Evolutionary conservation across 495 filamentous ascomycete species (phyloP), one percentile per base, ranked within the genome.

Genomic region (Friedmanniomyces endolithicus): DNA sequence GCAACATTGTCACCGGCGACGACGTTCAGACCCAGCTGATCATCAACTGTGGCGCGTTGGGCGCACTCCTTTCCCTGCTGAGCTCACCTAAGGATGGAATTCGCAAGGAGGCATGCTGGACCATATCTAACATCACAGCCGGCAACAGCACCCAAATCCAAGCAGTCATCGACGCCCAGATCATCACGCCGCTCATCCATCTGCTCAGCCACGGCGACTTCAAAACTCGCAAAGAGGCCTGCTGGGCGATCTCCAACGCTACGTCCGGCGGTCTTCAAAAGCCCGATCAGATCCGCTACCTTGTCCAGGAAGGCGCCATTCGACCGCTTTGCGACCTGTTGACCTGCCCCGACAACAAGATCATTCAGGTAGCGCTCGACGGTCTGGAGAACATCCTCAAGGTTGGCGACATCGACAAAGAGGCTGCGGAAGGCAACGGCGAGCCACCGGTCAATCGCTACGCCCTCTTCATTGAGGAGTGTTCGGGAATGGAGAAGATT

Each of bases 91-190:
- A 99, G 76, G 94, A 99, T 64, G 94, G 94, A 11, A 99, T 99
- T 57, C 88, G 94, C 52, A 99, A 99, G 76, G 94, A 99, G 70
- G 94, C 94, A 25, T 99, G 94, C 78, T 99, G 94, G 94, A 99
- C 94, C 27, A 99, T 99, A 62, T 95, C 89, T 62, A 99, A 99
- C 75, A 83, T 99, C 64, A 99, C 94, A 17, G 94, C 94, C 50
- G 94, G 94, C 23, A 99, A 97, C 75, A 94, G 89, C 22, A 90
- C 81, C 46, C 94, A 99, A 72, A 99, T 99, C 65, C 94, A 97
- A 70, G 75, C 90, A 19, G 94, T 99, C 46, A 86, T 99, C 64
- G 94, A 99, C 65, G 88, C 90, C 60, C 87, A 90, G 67, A 95
- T 99, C 65, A 89, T 99, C 58, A 88, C 90, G 25, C 94, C 94